phyloP scores from a whole-genome alignment of 495 filamentous ascomycete species.

The Penicillium malachiteum region DNA sequence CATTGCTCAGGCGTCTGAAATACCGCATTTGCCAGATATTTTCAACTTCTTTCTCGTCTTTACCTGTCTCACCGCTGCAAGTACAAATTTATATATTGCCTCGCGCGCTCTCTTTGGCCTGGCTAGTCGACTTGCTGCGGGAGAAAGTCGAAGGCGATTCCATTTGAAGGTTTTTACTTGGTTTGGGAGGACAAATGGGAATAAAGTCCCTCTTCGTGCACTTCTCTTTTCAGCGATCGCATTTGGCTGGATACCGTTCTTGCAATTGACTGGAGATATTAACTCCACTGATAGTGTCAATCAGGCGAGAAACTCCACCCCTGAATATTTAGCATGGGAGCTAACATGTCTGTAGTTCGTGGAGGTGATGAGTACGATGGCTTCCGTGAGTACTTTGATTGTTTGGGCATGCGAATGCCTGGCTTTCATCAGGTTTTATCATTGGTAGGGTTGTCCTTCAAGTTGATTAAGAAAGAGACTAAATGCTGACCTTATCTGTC shows the following conservation, averaged over 20 bases:
- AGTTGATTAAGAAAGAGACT: not conserved
- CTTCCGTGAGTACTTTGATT: conserved; percentile 38
- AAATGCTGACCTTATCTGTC: not conserved
- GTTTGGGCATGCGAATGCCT: conserved; percentile 46
- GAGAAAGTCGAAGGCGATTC: conserved; percentile 5
- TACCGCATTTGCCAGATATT: conserved; percentile 29
- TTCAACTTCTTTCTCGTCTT: conserved; percentile 43
- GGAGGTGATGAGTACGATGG: conserved; percentile 36
- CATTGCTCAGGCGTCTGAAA: conserved; percentile 24
- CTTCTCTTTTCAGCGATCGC: conserved; percentile 34
- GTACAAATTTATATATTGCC: conserved; percentile 47
- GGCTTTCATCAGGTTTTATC: conserved; percentile 44
- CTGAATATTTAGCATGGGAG: not conserved
- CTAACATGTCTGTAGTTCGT: conserved; percentile 22
- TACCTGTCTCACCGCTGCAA: conserved; percentile 40
- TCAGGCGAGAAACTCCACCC: not conserved
- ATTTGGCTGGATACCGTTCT: conserved; percentile 47
- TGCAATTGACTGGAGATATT: conserved; percentile 16
- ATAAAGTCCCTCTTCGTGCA: conserved; percentile 35
- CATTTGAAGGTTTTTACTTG: conserved; percentile 22
- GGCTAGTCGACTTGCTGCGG: conserved; percentile 29
- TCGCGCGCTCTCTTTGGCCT: conserved; percentile 47
- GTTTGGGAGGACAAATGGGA: conserved; percentile 35
- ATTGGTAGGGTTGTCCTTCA: conserved; percentile 22
- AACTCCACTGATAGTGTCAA: not conserved